phyloP scores from a whole-genome alignment of 805 yeast species.

The Blastobotrys muscicola region DNA sequence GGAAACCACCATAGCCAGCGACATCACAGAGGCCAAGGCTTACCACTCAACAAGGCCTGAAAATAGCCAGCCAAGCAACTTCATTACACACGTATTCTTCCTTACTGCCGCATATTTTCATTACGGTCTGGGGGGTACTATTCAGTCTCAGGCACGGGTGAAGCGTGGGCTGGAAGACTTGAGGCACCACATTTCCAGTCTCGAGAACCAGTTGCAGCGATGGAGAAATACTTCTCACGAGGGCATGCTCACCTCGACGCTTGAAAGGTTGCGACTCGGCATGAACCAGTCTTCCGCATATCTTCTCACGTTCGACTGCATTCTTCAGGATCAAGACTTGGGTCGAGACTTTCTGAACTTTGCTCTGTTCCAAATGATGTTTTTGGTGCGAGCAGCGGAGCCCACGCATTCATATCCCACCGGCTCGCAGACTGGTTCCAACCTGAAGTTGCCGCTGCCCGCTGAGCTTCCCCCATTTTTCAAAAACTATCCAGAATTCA shows the following conservation, averaged over 20 bases:
- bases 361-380: constrained; percentile 64
- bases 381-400: constrained; percentile 62
- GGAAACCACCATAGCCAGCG: constrained; percentile 77
- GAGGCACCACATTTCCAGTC: constrained; percentile 39
- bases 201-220: constrained; percentile 33
- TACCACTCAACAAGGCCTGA: constrained; percentile 30
- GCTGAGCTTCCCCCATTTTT: constrained; percentile 40
- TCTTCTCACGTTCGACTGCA: constrained; percentile 52
- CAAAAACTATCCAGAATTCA: constrained; percentile 76
- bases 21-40: constrained; percentile 57
- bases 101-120: constrained; percentile 70
- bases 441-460: constrained; percentile 10
- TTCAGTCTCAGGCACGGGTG: constrained; percentile 46
- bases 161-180: constrained; percentile 40
- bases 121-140: constrained; percentile 81
- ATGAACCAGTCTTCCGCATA: constrained; percentile 33
- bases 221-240: constrained; percentile 14
- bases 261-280: constrained; percentile 39
- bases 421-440: background rate
- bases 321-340: constrained; percentile 46
- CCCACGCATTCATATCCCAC: constrained; percentile 41
- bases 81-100: constrained; percentile 86
- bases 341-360: constrained; percentile 69
- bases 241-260: constrained; percentile 22
- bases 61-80: constrained; percentile 42